phyloP scores from a whole-genome alignment of 176 grass and related monocot genomes.

The Juncus effusus region DNA sequence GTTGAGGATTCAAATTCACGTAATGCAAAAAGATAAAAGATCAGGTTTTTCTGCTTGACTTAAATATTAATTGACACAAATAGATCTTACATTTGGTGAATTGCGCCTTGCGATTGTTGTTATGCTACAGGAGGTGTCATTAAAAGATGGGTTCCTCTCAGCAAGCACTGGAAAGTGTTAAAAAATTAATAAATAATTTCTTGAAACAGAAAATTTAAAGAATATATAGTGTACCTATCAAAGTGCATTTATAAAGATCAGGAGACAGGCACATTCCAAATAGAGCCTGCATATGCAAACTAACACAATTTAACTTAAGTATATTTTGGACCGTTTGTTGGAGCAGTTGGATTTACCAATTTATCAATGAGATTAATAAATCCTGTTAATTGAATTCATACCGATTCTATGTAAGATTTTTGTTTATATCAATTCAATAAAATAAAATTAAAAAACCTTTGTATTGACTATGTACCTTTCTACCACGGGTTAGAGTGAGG shows the following conservation, averaged over 20 bases:
- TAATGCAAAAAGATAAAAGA: constrained; percentile 39
- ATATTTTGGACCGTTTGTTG: too few species aligned
- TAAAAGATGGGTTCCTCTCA: constrained; percentile 97
- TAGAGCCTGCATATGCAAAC: constrained; percentile 47
- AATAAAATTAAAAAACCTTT: constrained; percentile 13
- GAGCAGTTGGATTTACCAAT: constrained; percentile 9
- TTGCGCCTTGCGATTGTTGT: constrained; percentile 88
- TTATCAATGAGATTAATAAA: constrained; percentile 25
- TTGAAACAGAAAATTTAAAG: constrained; percentile 15
- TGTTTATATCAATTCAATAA: not conserved
- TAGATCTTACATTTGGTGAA: constrained; percentile 71
- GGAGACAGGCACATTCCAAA: constrained; percentile 92
- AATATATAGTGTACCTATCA: constrained; percentile 63
- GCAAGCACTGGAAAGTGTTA: constrained; percentile 63
- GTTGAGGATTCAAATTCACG: constrained; percentile 60
- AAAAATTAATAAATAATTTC: constrained; percentile 26
- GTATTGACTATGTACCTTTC: constrained; percentile 57
- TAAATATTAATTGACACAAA: constrained; percentile 8
- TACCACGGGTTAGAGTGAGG: constrained; percentile 84
- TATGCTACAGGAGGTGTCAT: constrained; percentile 82
- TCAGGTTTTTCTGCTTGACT: not conserved
- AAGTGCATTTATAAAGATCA: constrained; percentile 87
- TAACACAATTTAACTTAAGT: too few species aligned
- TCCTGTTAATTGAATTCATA: not conserved
- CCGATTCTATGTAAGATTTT: too few species aligned